Conservation (phyloP, 305 asterid species). For the Nicotiana rustica region DNA sequence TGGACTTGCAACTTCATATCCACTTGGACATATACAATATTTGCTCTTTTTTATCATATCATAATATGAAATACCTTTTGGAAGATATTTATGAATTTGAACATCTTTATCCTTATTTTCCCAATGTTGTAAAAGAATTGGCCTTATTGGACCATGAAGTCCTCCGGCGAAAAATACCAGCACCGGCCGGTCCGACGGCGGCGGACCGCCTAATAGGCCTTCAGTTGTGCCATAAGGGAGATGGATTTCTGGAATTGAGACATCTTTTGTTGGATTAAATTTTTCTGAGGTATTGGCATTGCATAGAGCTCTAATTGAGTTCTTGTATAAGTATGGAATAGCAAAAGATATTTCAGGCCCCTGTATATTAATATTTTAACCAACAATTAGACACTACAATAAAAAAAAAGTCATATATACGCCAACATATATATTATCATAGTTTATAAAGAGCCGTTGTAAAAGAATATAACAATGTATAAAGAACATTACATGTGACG, state of each 20-base stretch:
- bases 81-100: slow-evolving; percentile 59
- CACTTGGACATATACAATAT: slow-evolving; percentile 81
- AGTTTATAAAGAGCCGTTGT: too few relatives aligned
- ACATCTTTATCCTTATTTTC: slow-evolving; percentile 71
- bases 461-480: too few relatives aligned
- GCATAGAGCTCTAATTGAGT: slow-evolving; percentile 74
- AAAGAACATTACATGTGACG: too few relatives aligned
- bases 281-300: slow-evolving; percentile 77
- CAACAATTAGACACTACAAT: not conserved
- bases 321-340: slow-evolving; percentile 56
- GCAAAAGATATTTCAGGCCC: slow-evolving; percentile 74
- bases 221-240: slow-evolving; percentile 59
- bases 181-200: slow-evolving; percentile 59
- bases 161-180: slow-evolving; percentile 79
- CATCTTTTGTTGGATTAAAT: slow-evolving; percentile 67
- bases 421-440: too few relatives aligned
- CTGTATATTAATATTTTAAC: slow-evolving; percentile 38
- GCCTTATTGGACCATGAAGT: slow-evolving; percentile 78
- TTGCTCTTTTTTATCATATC: slow-evolving; percentile 71
- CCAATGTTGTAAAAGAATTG: slow-evolving; percentile 73
- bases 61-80: slow-evolving; percentile 55
- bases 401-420: not conserved
- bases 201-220: slow-evolving; percentile 70
- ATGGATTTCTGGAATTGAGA: slow-evolving; percentile 72
- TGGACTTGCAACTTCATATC: slow-evolving; percentile 85